Evolutionary conservation across 2,329 filamentous ascomycete species (phyloP).

Genomic region (Ramularia endophylla): DNA sequence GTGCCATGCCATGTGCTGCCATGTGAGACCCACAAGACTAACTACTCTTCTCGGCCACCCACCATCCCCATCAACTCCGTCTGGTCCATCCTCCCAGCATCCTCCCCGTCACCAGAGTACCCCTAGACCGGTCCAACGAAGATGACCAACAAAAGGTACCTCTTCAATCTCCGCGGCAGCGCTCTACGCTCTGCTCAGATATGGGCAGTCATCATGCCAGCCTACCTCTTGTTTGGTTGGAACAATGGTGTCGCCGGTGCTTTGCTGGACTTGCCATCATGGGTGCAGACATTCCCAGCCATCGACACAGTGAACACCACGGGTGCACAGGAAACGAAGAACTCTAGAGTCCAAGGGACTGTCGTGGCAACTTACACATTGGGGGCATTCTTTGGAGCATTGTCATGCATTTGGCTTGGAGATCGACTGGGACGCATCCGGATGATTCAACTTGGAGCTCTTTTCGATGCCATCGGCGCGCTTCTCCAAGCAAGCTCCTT

Average conservation of each 20-base stretch:
- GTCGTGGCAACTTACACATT: constrained; percentile 46
- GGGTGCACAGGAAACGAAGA: not conserved
- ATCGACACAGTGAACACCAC: constrained; percentile 4
- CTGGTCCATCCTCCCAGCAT: no score
- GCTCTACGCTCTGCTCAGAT: no score
- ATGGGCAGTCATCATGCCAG: no score
- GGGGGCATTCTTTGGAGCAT: constrained; percentile 53
- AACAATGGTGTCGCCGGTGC: constrained; percentile 3
- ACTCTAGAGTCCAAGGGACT: constrained; percentile 3
- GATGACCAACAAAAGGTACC: no score
- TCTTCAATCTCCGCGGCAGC: no score
- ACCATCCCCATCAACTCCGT: no score
- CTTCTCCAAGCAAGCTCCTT: constrained; percentile 30
- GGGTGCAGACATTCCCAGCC: not conserved
- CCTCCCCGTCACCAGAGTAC: no score
- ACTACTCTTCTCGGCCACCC: no score
- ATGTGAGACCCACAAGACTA: no score
- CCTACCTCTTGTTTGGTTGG: constrained; percentile 2
- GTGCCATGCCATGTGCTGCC: no score
- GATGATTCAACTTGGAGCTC: constrained; percentile 40
- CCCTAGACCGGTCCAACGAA: no score
- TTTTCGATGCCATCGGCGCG: constrained; percentile 44
- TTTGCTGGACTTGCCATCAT: constrained; percentile 1
- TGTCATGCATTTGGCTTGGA: constrained; percentile 44
- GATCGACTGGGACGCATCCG: constrained; percentile 45